Evolutionary conservation across 768 basidiomycete genomes (phyloP).

Genomic region (Epithele typhae): DNA sequence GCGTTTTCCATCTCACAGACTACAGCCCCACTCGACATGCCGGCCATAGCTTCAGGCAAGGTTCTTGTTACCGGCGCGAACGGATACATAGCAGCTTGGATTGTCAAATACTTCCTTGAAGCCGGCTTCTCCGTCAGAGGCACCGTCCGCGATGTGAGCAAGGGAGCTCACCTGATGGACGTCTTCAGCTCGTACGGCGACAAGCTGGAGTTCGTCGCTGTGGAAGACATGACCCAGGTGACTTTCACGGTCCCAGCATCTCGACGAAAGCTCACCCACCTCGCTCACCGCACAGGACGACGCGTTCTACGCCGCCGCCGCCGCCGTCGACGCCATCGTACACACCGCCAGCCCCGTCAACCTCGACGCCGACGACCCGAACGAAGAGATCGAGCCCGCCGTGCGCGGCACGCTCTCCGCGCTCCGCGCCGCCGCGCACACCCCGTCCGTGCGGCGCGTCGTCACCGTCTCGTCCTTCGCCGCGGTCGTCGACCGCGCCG

Average conservation of each 20-base stretch:
- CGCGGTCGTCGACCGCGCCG: slow-evolving; percentile 30
- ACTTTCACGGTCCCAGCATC: background rate
- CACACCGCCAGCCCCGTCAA: slow-evolving; percentile 36
- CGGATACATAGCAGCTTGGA: slow-evolving; percentile 27
- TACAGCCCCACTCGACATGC: slow-evolving; percentile 10
- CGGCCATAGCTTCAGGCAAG: slow-evolving; percentile 21
- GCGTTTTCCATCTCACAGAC: no score
- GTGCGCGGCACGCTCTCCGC: slow-evolving; percentile 65
- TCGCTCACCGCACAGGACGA: slow-evolving; percentile 9
- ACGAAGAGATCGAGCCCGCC: slow-evolving; percentile 63
- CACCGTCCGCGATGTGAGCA: slow-evolving; percentile 39
- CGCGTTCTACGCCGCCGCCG: slow-evolving; percentile 44
- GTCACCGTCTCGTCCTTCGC: slow-evolving; percentile 65
- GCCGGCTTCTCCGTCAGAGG: slow-evolving; percentile 37
- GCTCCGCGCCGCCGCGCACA: slow-evolving; percentile 50
- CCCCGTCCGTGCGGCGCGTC: slow-evolving; percentile 55
- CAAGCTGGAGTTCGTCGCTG: slow-evolving; percentile 38
- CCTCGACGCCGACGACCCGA: slow-evolving; percentile 13
- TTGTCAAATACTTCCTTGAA: slow-evolving; percentile 30
- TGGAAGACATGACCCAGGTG: slow-evolving; percentile 42
- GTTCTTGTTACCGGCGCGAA: slow-evolving; percentile 26
- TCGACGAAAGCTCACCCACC: slow-evolving; percentile 4
- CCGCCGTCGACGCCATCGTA: slow-evolving; percentile 39
- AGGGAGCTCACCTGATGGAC: slow-evolving; percentile 38
- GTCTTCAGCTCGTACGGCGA: slow-evolving; percentile 32